Evolutionary conservation across 1,284 basidiomycete genomes (phyloP).

Genomic region (Agroathelia rolfsii): DNA sequence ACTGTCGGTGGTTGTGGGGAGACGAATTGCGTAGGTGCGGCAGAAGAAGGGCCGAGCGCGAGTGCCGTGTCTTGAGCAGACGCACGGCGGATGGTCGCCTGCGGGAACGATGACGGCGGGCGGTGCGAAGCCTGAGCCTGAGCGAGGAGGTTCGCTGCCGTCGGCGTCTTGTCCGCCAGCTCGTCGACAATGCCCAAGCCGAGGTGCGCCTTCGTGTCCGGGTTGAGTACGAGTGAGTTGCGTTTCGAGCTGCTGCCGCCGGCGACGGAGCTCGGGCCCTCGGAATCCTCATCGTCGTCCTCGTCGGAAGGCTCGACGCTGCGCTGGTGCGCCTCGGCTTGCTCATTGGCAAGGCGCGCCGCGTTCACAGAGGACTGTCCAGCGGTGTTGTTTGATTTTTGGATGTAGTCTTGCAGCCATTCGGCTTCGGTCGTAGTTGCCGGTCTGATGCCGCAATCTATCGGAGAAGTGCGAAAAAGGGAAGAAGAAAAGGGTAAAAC

Average conservation of each 20-base stretch:
- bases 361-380: constrained; percentile 64
- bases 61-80: constrained; percentile 43
- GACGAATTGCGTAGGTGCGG: constrained; percentile 33
- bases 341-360: constrained; percentile 55
- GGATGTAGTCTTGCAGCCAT: constrained; percentile 83
- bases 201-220: constrained; percentile 54
- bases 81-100: constrained; percentile 60
- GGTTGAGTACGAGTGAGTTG: constrained; percentile 57
- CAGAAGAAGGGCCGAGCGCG: constrained; percentile 32
- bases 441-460: constrained; percentile 85
- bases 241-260: constrained; percentile 67
- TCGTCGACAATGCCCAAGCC: too few species aligned
- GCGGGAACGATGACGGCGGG: constrained; percentile 50
- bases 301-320: constrained; percentile 68
- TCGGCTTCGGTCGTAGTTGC: constrained; percentile 82
- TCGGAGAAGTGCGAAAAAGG: constrained; percentile 24
- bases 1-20: constrained; percentile 32
- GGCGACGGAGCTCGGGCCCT: constrained; percentile 51
- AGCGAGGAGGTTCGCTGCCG: constrained; percentile 62
- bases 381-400: constrained; percentile 76
- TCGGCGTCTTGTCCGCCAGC: constrained; percentile 72
- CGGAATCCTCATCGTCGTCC: constrained; percentile 77
- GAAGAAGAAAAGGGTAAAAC: constrained; percentile 18
- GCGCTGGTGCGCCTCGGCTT: constrained; percentile 40
- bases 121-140: constrained; percentile 57